These are phyloP conservation scores for Pelargonium myrrhifolium DNA, from an alignment of 441 rosid species.

Conservation along the genomic window DNA sequence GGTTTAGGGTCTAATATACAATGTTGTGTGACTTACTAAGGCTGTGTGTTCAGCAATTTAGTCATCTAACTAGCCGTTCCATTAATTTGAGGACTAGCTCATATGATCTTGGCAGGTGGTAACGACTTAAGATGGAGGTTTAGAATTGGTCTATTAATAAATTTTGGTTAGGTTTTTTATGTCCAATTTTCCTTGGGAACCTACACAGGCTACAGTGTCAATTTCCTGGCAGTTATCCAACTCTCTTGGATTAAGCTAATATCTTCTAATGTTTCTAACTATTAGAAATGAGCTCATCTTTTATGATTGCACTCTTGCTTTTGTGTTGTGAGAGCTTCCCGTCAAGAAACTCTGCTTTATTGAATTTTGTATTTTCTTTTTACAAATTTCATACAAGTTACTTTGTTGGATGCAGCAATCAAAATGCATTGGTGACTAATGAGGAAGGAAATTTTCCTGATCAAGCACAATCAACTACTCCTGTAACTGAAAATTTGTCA, in stretches of 20 bases:
- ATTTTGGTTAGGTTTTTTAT: not conserved
- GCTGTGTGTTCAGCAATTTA: not conserved
- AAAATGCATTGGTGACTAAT: slow-evolving; percentile 29
- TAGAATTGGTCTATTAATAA: not conserved
- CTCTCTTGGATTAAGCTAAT: slow-evolving; percentile 5
- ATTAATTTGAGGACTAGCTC: not conserved
- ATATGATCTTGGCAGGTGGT: not conserved
- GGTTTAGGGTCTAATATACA: not conserved
- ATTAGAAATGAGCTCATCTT: not conserved
- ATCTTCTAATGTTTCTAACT: not conserved
- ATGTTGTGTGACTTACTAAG: not conserved
- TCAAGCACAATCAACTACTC: slow-evolving; percentile 40
- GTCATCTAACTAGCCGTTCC: not conserved
- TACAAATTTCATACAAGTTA: not conserved
- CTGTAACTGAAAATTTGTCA: slow-evolving; percentile 38
- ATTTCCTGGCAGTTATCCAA: not conserved
- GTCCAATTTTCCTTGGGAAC: not conserved
- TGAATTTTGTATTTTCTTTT: slow-evolving; percentile 15
- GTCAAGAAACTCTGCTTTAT: slow-evolving; percentile 1
- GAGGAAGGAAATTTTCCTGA: slow-evolving; percentile 51
- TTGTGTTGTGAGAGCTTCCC: not conserved
- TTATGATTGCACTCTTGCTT: not conserved
- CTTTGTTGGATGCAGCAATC: slow-evolving; percentile 40
- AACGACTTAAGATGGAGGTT: not conserved
- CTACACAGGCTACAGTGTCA: not conserved